Percentiles rank a stretch among this genome's conserved stretches.
These are phyloP conservation scores for Verticillium zaregamsianum DNA, from an alignment of 2,329 filamentous ascomycete species.

Conservation along the genomic window DNA sequence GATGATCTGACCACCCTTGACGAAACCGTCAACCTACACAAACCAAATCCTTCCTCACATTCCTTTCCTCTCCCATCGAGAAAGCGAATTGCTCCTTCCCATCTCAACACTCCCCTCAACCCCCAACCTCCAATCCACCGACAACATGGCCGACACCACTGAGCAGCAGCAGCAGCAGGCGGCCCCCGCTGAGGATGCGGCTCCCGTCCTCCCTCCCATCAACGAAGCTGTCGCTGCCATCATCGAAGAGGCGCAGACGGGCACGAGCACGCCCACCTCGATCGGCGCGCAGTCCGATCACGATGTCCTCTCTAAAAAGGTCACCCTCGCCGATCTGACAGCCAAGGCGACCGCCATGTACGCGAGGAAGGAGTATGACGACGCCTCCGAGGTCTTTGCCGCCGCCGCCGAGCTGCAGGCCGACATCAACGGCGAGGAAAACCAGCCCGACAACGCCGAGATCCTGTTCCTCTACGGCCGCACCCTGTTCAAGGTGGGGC, in stretches of 20 bases:
- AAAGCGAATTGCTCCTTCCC: not conserved
- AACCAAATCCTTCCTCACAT: not conserved
- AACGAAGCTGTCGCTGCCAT: slow-evolving; percentile 4
- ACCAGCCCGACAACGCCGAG: slow-evolving; percentile 85
- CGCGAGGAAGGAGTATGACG: slow-evolving; percentile 81
- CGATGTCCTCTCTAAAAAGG: slow-evolving; percentile 48
- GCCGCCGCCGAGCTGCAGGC: slow-evolving; percentile 87
- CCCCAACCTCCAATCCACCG: not conserved
- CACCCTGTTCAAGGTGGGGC: slow-evolving; percentile 87
- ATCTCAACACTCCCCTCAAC: not conserved
- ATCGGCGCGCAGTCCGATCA: slow-evolving; percentile 27
- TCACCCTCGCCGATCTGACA: slow-evolving; percentile 71
- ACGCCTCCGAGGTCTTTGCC: slow-evolving; percentile 83
- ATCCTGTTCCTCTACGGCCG: slow-evolving; percentile 93
- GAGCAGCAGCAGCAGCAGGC: slow-evolving; percentile 17
- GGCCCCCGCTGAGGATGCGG: slow-evolving; percentile 12
- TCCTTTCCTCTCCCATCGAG: slow-evolving; percentile 2
- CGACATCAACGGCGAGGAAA: slow-evolving; percentile 79
- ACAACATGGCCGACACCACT: slow-evolving; percentile 22
- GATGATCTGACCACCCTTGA: not conserved
- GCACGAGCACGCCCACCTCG: slow-evolving; percentile 5
- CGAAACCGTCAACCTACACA: not conserved
- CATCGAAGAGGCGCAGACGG: slow-evolving; percentile 2
- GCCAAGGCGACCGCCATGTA: slow-evolving; percentile 82
- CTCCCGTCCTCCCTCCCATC: slow-evolving; percentile 7